phyloP scores from a whole-genome alignment of 805 yeast genomes.

The Barnettozyma salicaria region DNA sequence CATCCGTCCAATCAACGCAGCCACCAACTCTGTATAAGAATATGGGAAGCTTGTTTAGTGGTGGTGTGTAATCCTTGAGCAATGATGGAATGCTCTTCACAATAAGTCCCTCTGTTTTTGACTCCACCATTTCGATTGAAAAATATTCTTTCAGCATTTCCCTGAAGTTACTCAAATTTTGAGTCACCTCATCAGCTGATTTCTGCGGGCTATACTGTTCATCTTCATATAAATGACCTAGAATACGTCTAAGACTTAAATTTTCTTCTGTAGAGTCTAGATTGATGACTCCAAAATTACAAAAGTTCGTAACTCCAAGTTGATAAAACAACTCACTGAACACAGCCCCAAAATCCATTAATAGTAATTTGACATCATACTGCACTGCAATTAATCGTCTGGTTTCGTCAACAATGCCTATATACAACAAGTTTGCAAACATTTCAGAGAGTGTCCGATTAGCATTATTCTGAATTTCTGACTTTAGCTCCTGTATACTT shows the following conservation, averaged over 20 bases:
- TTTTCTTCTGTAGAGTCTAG: conserved; percentile 28
- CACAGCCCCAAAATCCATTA: conserved; percentile 75
- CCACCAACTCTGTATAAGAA: conserved; percentile 59
- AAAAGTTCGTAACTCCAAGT: conserved; percentile 66
- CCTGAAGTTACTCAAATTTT: conserved; percentile 41
- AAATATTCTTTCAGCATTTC: conserved; percentile 85
- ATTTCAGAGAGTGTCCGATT: conserved; percentile 57
- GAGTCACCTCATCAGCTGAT: conserved; percentile 25
- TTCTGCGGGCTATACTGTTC: conserved; percentile 15
- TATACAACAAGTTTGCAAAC: conserved; percentile 62
- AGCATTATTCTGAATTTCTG: conserved; percentile 39
- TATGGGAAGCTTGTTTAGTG: conserved; percentile 54
- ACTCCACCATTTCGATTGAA: conserved; percentile 36
- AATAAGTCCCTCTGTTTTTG: conserved; percentile 25
- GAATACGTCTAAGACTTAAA: conserved; percentile 10
- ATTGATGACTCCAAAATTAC: conserved; percentile 65
- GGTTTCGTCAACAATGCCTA: conserved; percentile 75
- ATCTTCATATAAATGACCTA: conserved; percentile 12
- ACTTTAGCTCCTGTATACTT: conserved; percentile 53
- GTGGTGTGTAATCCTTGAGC: conserved; percentile 56
- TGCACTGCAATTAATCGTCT: conserved; percentile 79
- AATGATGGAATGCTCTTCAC: conserved; percentile 62
- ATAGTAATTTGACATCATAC: conserved; percentile 65
- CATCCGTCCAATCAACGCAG: conserved; percentile 59
- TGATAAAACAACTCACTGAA: conserved; percentile 75